A percentile compares a stretch with the other conserved stretches of the same genome.
Evolutionary conservation across 768 basidiomycete genomes (phyloP).

Genomic region (Daedalea quercina): DNA sequence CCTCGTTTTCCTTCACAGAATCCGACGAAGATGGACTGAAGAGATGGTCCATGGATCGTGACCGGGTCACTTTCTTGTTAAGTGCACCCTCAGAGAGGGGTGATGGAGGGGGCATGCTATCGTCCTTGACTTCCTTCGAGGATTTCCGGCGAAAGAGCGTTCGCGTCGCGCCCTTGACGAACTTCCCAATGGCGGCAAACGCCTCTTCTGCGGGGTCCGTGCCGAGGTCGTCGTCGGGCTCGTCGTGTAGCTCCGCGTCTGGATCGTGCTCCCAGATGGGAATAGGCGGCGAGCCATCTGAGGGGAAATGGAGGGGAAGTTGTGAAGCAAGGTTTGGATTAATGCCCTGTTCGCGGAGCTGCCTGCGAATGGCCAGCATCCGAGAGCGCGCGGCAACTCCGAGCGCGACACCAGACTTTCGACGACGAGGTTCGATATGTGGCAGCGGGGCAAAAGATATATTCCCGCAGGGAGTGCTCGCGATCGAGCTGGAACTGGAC

Average conservation of each 20-base stretch:
- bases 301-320: neutral
- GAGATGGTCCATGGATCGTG: neutral
- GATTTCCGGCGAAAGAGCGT: constrained; percentile 20
- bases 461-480: constrained; percentile 9
- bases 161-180: constrained; percentile 20
- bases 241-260: constrained; percentile 5
- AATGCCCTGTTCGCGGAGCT: constrained; percentile 15
- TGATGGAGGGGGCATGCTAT: neutral
- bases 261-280: constrained; percentile 8
- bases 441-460: constrained; percentile 33
- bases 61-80: neutral
- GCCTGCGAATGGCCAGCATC: constrained; percentile 24
- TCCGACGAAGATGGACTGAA: neutral
- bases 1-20: neutral
- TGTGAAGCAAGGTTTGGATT: constrained; percentile 2
- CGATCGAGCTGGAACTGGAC: constrained; percentile 13
- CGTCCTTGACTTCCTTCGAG: constrained; percentile 8
- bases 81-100: neutral
- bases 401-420: constrained; percentile 23
- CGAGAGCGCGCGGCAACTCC: constrained; percentile 31
- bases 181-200: constrained; percentile 17
- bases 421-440: constrained; percentile 22
- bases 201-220: constrained; percentile 18
- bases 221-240: constrained; percentile 6
- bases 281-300: neutral